phyloP scores from a whole-genome alignment of 1,139 yeast genomes.

The Yamadazyma oceani region DNA sequence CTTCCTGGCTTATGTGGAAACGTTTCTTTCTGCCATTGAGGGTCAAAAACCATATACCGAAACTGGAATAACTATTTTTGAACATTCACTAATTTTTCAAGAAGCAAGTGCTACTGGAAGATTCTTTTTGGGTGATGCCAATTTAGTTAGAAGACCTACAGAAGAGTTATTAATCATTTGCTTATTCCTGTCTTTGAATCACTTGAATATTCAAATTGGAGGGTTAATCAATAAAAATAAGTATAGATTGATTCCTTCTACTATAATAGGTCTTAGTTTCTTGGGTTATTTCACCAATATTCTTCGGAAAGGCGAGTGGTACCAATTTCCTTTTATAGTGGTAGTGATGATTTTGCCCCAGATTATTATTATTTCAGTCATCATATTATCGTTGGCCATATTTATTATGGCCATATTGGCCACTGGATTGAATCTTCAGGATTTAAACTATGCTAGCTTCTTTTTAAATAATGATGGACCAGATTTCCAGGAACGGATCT shows the following conservation, averaged over 20 bases:
- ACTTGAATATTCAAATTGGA: constrained; percentile 57
- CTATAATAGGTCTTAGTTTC: constrained; percentile 53
- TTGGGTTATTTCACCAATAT: constrained; percentile 47
- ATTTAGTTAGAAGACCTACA: constrained; percentile 40
- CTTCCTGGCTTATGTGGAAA: constrained; percentile 66
- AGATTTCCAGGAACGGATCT: constrained; percentile 14
- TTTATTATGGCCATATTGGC: constrained; percentile 57
- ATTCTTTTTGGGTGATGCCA: constrained; percentile 26
- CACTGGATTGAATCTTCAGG: constrained; percentile 52
- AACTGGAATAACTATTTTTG: constrained; percentile 70
- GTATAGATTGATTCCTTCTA: constrained; percentile 62
- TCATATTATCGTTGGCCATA: constrained; percentile 49
- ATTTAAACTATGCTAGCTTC: constrained; percentile 50
- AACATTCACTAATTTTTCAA: constrained; percentile 72
- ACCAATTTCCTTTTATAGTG: constrained; percentile 54
- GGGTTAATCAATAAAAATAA: constrained; percentile 52
- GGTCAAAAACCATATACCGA: constrained; percentile 63
- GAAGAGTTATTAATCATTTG: constrained; percentile 54
- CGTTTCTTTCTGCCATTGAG: constrained; percentile 60
- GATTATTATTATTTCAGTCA: constrained; percentile 48
- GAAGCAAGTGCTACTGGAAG: constrained; percentile 55
- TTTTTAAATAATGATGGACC: constrained; percentile 32
- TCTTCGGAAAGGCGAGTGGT: constrained; percentile 23
- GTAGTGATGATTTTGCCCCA: constrained; percentile 63
- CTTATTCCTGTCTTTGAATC: constrained; percentile 53